Conservation (phyloP, 1,284 basidiomycete species). For the Pascua guehoae region DNA sequence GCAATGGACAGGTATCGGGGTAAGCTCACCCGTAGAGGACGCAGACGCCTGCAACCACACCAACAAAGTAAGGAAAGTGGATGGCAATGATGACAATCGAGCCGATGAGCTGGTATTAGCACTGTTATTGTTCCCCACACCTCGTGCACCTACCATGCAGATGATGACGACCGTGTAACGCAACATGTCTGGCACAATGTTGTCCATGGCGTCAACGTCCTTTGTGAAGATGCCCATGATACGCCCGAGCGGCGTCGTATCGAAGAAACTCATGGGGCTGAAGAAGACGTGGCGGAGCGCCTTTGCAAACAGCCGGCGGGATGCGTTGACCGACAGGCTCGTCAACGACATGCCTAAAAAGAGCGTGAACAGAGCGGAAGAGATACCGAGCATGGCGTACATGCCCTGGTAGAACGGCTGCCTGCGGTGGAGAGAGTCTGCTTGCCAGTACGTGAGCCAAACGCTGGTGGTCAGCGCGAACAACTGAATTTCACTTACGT, state of each 20-base stretch:
- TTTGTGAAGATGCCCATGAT: slow-evolving; percentile 1
- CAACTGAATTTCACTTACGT: not conserved
- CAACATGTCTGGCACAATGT: not conserved
- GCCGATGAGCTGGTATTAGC: slow-evolving; percentile 14
- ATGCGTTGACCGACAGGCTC: not conserved
- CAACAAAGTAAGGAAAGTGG: slow-evolving; percentile 24
- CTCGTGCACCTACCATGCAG: slow-evolving; percentile 43
- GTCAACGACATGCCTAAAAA: slow-evolving; percentile 53
- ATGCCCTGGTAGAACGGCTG: slow-evolving; percentile 64
- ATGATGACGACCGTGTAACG: slow-evolving; percentile 1
- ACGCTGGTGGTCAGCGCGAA: not conserved
- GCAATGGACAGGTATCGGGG: too few species aligned
- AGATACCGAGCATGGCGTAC: slow-evolving; percentile 60
- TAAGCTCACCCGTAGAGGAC: slow-evolving; percentile 54
- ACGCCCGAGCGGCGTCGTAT: slow-evolving; percentile 59
- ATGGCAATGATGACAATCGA: slow-evolving; percentile 13
- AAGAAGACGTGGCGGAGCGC: slow-evolving; percentile 60
- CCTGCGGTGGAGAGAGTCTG: slow-evolving; percentile 42
- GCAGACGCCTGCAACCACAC: slow-evolving; percentile 35
- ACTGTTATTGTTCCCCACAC: slow-evolving; percentile 29
- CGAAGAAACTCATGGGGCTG: slow-evolving; percentile 67
- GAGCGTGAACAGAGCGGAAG: slow-evolving; percentile 56
- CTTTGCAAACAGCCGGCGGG: slow-evolving; percentile 21
- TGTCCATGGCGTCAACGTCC: slow-evolving; percentile 13
- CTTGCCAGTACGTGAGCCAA: slow-evolving; percentile 60